phyloP scores from a whole-genome alignment of 805 yeast species.

The Debaryomyces prosopidis region DNA sequence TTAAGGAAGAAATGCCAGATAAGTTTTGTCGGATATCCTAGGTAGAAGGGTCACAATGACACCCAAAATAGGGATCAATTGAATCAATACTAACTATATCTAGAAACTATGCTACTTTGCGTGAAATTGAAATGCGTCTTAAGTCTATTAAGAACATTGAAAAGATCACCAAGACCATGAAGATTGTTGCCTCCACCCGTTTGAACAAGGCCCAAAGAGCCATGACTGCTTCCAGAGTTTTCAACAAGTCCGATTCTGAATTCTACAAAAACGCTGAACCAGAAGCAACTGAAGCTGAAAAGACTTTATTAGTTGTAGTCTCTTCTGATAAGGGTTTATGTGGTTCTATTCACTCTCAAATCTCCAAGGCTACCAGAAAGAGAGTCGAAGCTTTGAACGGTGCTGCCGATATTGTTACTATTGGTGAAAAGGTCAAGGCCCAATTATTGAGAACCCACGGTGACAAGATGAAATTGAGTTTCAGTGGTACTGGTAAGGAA shows the following conservation, averaged over 20 bases:
- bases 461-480: conserved; percentile 66
- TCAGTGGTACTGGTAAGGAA: conserved; percentile 94
- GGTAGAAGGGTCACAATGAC: too few relatives aligned
- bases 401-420: conserved; percentile 72
- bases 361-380: conserved; percentile 83
- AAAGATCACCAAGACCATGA: conserved; percentile 99
- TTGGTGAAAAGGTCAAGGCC: conserved; percentile 93
- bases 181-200: conserved; percentile 97
- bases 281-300: conserved; percentile 53
- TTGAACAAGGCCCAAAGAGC: conserved; percentile 94
- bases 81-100: conserved; percentile 21
- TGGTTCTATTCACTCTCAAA: conserved; percentile 96
- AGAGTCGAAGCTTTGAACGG: conserved; percentile 62
- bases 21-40: too few relatives aligned
- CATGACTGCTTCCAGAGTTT: conserved; percentile 82
- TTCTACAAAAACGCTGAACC: conserved; percentile 85
- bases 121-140: conserved; percentile 97
- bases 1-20: not conserved
- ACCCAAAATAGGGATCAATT: not conserved
- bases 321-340: conserved; percentile 98
- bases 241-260: conserved; percentile 75
- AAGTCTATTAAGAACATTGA: conserved; percentile 98
- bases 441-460: conserved; percentile 85
- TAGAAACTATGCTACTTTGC: conserved; percentile 95
- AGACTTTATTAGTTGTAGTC: conserved; percentile 80